Base-by-base conservation (phyloP, 495 filamentous ascomycete genomes). In the Lasiosphaeria hispida region DNA sequence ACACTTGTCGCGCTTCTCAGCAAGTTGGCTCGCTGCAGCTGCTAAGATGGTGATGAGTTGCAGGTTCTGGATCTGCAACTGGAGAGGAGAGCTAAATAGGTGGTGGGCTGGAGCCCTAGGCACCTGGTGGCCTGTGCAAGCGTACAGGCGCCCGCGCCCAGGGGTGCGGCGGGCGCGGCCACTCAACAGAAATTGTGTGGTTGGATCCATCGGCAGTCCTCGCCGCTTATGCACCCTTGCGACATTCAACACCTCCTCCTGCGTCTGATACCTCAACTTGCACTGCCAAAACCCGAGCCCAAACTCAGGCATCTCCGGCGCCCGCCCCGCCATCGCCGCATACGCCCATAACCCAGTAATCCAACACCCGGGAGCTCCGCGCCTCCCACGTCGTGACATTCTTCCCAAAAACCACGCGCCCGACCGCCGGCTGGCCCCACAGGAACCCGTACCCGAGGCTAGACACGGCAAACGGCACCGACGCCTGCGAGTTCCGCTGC, bases 281-380 rank as follows among this genome's bases (percentile, higher is more conserved):
- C 81, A 83, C 56, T 85, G 82, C 82, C 83, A 85, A 61, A 84
- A 85, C 0, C 83, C 83, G 15, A 84, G 74, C 7, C 83, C 83
- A 50, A 83, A 84, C 51, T 84, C 82, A 1, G 83, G 83, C 83
- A 85, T 85, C 78, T 79, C 80, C 0, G 83, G 83, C 0, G 78
- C 80, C 42, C 72, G 75, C 3, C 82, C 83, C 0, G 80, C 79
- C 11, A 74, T 77, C 13, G 63, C 65, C 6, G 75, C 73, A 65
- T 84, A 85, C 0, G 75, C 71, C 57, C 80, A 68, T 23, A 73
- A 84, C 68, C 82, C 82, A 85, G 57, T 82, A 84, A 50, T 85
- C 83, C 42, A 85, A 65, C 2, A 70, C 65, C 14, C 71, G 71
- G 5, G 81, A 82, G 8, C 78, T 81, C 41, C 74, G 75, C 1